Conservation (phyloP, 2,329 filamentous ascomycete species). For the Dothiorella sarmentorum region DNA sequence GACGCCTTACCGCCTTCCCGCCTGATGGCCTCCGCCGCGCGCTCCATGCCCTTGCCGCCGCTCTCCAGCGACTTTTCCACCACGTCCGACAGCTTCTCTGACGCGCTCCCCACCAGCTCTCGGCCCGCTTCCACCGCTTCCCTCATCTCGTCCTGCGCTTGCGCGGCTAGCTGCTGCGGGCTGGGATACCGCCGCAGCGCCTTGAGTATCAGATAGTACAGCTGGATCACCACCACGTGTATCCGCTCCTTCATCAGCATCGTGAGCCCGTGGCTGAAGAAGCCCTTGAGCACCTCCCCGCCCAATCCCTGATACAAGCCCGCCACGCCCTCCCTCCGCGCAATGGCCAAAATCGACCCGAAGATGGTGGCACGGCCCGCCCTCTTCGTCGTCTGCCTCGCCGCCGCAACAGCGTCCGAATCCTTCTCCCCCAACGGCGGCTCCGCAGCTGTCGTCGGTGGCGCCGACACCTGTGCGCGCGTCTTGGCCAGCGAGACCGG, state of each 20-base stretch:
- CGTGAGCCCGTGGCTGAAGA: conserved; percentile 80
- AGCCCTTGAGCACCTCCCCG: conserved; percentile 76
- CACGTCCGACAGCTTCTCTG: conserved; percentile 27
- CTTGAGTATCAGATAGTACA: conserved; percentile 65
- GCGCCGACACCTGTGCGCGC: conserved; percentile 62
- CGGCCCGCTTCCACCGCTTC: conserved; percentile 28
- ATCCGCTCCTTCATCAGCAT: conserved; percentile 82
- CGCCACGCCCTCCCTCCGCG: conserved; percentile 60
- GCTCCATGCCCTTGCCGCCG: conserved; percentile 29
- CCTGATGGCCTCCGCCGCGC: neutral
- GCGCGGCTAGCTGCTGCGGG: conserved; percentile 37
- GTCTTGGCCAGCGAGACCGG: conserved; percentile 85
- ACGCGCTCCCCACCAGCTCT: conserved; percentile 28
- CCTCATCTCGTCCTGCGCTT: conserved; percentile 26
- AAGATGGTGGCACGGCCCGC: conserved; percentile 55
- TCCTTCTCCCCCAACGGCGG: neutral
- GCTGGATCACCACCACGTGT: conserved; percentile 66
- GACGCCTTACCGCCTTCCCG: neutral
- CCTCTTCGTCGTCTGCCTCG: conserved; percentile 25
- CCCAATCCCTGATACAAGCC: conserved; percentile 74
- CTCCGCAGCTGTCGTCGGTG: conserved; percentile 19
- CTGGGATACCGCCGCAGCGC: conserved; percentile 40
- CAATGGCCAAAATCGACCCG: conserved; percentile 56
- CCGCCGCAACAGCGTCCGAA: conserved; percentile 15
- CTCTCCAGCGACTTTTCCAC: conserved; percentile 27